Base-by-base conservation (phyloP, 306 rosid species). In the Ziziphus jujuba region DNA sequence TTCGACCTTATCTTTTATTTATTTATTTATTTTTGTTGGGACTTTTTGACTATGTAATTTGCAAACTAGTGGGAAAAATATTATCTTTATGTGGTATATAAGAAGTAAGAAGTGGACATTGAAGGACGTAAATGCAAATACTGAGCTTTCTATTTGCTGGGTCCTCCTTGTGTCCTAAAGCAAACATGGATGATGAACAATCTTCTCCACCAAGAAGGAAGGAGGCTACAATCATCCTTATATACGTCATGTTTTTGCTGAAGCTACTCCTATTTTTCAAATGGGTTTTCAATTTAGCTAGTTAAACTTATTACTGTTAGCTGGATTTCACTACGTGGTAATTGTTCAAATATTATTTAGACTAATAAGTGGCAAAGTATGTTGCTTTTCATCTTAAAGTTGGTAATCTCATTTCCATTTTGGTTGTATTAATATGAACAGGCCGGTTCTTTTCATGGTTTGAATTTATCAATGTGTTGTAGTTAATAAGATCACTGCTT, bases 141-240 rank as follows among this genome's bases (percentile, higher is more conserved):
- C 65, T 25, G 86, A 89, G 92, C 52, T 56, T 34, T 73, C 72
- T 76, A 84, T 85, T 84, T 89, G 87, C 71, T 77, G 76, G 57
- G 15, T 75, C 86, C 77, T 80, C 12, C 12, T 14, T 40, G 45
- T 80, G 95, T 87, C 98, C 96, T 65, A 92, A 54, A 92, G 78
- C 44, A 74, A 82, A 28, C 53, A 19, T 53, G 95, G 95, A 76
- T 78, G 96, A 79, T 79, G 98, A 92, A 89, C 96, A 92, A 77
- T 89, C 87, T 81, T 77, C 87, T 81, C 80, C 87, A 70, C 78
- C 66, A 77, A 89, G 91, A 63, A 76, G 87, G 88, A 75, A 78
- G 67, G 82, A 71, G 80, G 89, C 89, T 84, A 84, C 89, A 81
- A 36, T 81, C 83, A 36, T 70, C 80, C 84, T n/a, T 54, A 83